Conservation (phyloP, 2,329 filamentous ascomycete genomes). For the Cladophialophora exuberans region DNA sequence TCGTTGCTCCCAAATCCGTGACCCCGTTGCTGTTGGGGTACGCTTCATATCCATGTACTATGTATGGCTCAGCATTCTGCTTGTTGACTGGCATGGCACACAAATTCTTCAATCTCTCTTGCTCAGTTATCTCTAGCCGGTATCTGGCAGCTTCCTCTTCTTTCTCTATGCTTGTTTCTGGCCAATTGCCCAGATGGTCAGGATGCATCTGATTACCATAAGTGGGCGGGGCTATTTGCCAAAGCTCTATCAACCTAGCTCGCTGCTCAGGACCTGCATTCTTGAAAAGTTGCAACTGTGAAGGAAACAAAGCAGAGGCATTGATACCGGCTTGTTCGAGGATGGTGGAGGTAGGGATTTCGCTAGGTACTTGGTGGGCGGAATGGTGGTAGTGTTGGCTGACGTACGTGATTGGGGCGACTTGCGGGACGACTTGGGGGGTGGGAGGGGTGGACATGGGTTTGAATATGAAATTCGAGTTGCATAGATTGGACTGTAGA, state of each 20-base stretch:
- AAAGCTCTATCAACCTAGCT: slow-evolving; percentile 76
- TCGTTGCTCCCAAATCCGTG: slow-evolving; percentile 18
- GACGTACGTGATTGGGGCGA: slow-evolving; percentile 67
- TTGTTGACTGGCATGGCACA: slow-evolving; percentile 34
- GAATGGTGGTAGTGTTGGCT: slow-evolving; percentile 86
- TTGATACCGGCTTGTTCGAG: slow-evolving; percentile 65
- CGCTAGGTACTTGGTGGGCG: slow-evolving; percentile 61
- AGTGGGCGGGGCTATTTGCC: slow-evolving; percentile 76
- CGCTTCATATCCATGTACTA: slow-evolving; percentile 77
- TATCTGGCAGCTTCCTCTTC: slow-evolving; percentile 60
- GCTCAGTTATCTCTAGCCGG: slow-evolving; percentile 57
- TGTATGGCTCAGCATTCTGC: slow-evolving; percentile 76
- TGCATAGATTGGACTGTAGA: slow-evolving; percentile 64
- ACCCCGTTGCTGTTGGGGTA: slow-evolving; percentile 68
- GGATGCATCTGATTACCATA: slow-evolving; percentile 59
- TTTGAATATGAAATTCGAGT: slow-evolving; percentile 41
- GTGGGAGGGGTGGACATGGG: slow-evolving; percentile 35
- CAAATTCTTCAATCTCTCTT: slow-evolving; percentile 53
- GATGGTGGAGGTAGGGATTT: slow-evolving; percentile 57
- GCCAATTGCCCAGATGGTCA: slow-evolving; percentile 63
- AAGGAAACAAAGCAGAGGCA: slow-evolving; percentile 67
- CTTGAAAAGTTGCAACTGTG: slow-evolving; percentile 78
- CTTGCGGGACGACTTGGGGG: slow-evolving; percentile 34
- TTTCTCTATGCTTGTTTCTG: slow-evolving; percentile 56
- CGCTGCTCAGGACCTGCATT: slow-evolving; percentile 74